Percentiles rank a stretch among this genome's conserved stretches.
Evolutionary conservation across 2,329 filamentous ascomycete genomes (phyloP).

Genomic region (Colletotrichum sp.): DNA sequence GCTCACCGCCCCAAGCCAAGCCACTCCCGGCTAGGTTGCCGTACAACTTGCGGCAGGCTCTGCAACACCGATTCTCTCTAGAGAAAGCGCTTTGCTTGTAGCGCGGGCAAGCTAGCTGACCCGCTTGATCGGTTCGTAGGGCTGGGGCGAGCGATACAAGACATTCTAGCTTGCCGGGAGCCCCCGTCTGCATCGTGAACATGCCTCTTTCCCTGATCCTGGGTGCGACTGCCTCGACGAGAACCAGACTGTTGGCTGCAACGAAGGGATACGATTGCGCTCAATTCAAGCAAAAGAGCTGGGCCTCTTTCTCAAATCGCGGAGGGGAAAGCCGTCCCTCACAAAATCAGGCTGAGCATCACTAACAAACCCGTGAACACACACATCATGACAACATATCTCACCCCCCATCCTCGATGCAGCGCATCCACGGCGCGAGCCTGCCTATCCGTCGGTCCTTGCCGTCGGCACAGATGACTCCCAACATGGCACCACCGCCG

Average conservation of each 20-base stretch:
- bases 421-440: not conserved
- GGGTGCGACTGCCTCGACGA: not conserved
- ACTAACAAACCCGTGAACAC: not conserved
- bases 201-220: not conserved
- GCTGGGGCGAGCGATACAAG: not conserved
- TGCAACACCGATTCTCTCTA: not conserved
- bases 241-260: not conserved
- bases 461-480: not conserved
- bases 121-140: not conserved
- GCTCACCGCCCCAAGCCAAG: not conserved
- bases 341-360: conserved; percentile 6
- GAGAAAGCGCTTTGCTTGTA: not conserved
- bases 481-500: not conserved
- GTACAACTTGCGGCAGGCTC: not conserved
- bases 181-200: not conserved
- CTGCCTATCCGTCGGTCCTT: not conserved
- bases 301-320: not conserved
- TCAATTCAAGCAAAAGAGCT: not conserved
- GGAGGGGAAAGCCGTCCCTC: not conserved
- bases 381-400: not conserved
- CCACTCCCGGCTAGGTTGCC: not conserved
- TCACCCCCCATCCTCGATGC: not conserved
- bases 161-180: not conserved
- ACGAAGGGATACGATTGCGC: not conserved
- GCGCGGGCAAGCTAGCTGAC: not conserved